phyloP scores from a whole-genome alignment of 345 rosid genomes.

The Hibiscus syriacus region DNA sequence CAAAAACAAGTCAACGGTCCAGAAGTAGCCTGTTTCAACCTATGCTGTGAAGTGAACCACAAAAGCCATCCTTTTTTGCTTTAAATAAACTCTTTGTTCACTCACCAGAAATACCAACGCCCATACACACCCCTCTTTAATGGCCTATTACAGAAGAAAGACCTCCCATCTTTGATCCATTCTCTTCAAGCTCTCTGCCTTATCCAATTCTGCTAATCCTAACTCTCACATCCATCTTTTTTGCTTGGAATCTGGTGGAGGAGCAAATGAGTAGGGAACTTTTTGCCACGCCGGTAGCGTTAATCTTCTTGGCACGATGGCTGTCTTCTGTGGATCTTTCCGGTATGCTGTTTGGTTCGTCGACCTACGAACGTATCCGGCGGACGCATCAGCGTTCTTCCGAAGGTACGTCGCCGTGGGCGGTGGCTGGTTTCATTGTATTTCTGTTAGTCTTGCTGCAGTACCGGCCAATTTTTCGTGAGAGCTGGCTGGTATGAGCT shows the following conservation, averaged over 20 bases:
- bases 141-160: slow-evolving; percentile 32
- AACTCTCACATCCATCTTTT: slow-evolving; percentile 45
- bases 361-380: slow-evolving; percentile 49
- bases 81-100: background rate
- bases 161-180: slow-evolving; percentile 49
- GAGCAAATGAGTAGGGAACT: slow-evolving; percentile 52
- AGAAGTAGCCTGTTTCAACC: no score
- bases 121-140: background rate
- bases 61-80: background rate
- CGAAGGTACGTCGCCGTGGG: slow-evolving; percentile 90
- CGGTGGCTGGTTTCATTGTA: slow-evolving; percentile 76
- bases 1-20: no score
- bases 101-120: background rate
- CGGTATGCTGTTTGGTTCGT: slow-evolving; percentile 33
- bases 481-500: slow-evolving; percentile 35
- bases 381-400: slow-evolving; percentile 32
- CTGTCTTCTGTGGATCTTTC: slow-evolving; percentile 59
- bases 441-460: slow-evolving; percentile 60
- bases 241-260: slow-evolving; percentile 44
- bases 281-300: slow-evolving; percentile 40
- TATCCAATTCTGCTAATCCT: slow-evolving; percentile 71
- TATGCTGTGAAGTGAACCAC: no score
- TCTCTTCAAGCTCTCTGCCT: slow-evolving; percentile 72
- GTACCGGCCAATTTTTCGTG: slow-evolving; percentile 64
- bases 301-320: slow-evolving; percentile 55